phyloP scores from a whole-genome alignment of 2,329 filamentous ascomycete genomes.

The Botrytis byssoidea region DNA sequence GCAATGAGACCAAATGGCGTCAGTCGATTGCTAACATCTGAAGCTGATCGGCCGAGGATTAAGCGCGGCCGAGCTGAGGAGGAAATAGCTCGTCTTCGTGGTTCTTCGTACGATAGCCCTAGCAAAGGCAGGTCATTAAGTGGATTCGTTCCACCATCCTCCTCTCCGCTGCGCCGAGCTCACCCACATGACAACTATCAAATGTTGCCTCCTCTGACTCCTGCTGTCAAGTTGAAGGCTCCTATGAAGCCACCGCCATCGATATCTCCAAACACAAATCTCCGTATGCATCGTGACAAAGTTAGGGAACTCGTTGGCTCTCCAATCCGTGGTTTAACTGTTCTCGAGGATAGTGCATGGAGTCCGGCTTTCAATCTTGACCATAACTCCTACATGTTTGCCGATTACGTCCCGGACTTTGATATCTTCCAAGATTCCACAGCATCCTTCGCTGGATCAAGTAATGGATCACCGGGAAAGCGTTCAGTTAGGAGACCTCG shows the following conservation, averaged over 20 bases:
- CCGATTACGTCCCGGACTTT: slow-evolving; percentile 53
- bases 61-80: slow-evolving; percentile 92
- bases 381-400: slow-evolving; percentile 50
- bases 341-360: slow-evolving; percentile 56
- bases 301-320: slow-evolving; percentile 81
- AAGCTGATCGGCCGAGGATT: slow-evolving; percentile 74
- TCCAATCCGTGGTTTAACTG: slow-evolving; percentile 58
- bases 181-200: slow-evolving; percentile 51
- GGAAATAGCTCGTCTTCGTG: slow-evolving; percentile 89
- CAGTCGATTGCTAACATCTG: slow-evolving; percentile 67
- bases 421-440: slow-evolving; percentile 57
- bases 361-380: slow-evolving; percentile 67
- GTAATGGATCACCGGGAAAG: slow-evolving; percentile 66
- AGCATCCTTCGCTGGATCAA: slow-evolving; percentile 45
- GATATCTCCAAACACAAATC: slow-evolving; percentile 88
- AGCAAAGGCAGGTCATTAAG: slow-evolving; percentile 59
- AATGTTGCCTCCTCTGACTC: slow-evolving; percentile 76
- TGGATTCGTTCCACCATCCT: slow-evolving; percentile 51
- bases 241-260: slow-evolving; percentile 60
- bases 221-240: slow-evolving; percentile 75
- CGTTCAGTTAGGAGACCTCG: slow-evolving; percentile 58
- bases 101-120: slow-evolving; percentile 91
- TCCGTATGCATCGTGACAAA: slow-evolving; percentile 81
- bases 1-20: slow-evolving; percentile 69
- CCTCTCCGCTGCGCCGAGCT: slow-evolving; percentile 62